These are phyloP conservation scores for Senna tora DNA, from an alignment of 306 rosid species.

Conservation along the genomic window DNA sequence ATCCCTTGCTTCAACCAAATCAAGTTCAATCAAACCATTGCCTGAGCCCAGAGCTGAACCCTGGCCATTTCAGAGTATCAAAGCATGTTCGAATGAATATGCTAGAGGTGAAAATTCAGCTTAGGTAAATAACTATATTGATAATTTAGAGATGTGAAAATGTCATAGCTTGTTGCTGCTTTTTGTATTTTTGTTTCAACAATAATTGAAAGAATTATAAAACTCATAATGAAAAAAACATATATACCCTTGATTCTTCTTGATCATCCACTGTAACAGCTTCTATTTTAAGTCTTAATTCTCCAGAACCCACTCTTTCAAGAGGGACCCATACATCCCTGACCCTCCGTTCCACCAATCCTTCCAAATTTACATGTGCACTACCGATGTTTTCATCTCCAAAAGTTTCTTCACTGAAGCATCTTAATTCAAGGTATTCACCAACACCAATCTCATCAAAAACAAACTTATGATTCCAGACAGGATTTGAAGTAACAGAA, in stretches of 20 bases:
- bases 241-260: constrained; percentile 69
- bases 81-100: constrained; percentile 10
- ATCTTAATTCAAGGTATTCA: constrained; percentile 65
- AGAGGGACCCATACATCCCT: constrained; percentile 81
- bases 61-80: constrained; percentile 41
- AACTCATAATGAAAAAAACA: constrained; percentile 19
- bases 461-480: constrained; percentile 69
- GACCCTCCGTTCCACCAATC: constrained; percentile 52
- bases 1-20: constrained; percentile 66
- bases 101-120: constrained; percentile 1
- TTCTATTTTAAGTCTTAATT: constrained; percentile 66
- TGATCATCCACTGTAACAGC: constrained; percentile 55
- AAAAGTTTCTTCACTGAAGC: constrained; percentile 60
- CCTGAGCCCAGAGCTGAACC: constrained; percentile 42
- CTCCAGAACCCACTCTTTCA: constrained; percentile 76
- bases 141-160: neutral
- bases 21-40: constrained; percentile 77
- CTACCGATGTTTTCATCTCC: constrained; percentile 66
- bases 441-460: constrained; percentile 72
- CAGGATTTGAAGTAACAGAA: constrained; percentile 47
- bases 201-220: constrained; percentile 1
- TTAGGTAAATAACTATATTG: neutral
- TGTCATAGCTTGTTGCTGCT: constrained; percentile 1
- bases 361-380: constrained; percentile 80
- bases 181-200: neutral